Evolutionary conservation across 768 basidiomycete species (phyloP).

Genomic region (Trametopsis cervina): DNA sequence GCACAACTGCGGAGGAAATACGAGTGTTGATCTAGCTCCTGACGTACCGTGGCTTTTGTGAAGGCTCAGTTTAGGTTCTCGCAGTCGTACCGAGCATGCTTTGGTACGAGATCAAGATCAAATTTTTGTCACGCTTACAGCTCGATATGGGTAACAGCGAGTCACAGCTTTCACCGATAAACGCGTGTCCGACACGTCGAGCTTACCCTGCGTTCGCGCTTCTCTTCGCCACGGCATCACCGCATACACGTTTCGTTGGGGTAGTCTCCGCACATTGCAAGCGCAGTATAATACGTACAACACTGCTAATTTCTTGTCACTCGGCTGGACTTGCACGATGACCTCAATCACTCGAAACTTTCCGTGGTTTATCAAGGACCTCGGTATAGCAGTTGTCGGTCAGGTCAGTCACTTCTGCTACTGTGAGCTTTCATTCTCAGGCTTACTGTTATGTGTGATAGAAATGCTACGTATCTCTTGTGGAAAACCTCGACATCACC

Average conservation of each 20-base stretch:
- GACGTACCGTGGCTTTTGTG: neutral
- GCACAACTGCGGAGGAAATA: no score
- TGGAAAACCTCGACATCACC: conserved; percentile 74
- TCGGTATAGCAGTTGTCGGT: conserved; percentile 78
- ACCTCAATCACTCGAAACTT: conserved; percentile 74
- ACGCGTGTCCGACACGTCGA: neutral
- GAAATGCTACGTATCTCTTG: conserved; percentile 88
- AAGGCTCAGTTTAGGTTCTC: neutral
- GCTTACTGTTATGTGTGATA: conserved; percentile 26
- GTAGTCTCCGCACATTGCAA: neutral
- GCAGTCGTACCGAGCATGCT: neutral
- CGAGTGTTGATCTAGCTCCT: no score
- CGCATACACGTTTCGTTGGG: neutral
- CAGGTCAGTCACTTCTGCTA: conserved; percentile 39
- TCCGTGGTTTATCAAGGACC: conserved; percentile 79
- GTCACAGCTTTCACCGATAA: no score
- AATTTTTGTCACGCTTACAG: conserved; percentile 11
- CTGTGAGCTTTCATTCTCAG: neutral
- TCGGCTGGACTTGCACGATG: conserved; percentile 38
- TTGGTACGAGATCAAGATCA: conserved; percentile 6
- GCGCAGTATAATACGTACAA: neutral
- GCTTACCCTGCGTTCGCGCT: neutral
- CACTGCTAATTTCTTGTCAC: conserved; percentile 1
- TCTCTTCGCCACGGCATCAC: neutral
- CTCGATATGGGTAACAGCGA: neutral